A percentile compares a stretch with the other conserved stretches of the same genome.
Conservation (phyloP, 2,329 filamentous ascomycete genomes). For the Alternaria tenuissima region DNA sequence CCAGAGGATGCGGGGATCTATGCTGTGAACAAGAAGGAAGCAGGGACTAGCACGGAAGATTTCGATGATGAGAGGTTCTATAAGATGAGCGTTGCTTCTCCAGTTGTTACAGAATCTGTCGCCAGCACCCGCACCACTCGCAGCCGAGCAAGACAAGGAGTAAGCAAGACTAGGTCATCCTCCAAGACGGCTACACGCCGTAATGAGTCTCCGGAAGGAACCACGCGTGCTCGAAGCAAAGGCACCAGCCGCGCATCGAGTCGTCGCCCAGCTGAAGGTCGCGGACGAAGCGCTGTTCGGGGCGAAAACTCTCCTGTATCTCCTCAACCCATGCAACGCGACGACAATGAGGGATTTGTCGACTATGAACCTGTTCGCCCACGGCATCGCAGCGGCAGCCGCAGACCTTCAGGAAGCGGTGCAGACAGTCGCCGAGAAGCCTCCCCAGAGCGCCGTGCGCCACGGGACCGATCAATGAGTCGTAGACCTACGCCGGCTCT, state of each 20-base stretch:
- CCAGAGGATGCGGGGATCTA: slow-evolving; percentile 72
- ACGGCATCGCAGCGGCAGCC: slow-evolving; percentile 62
- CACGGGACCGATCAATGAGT: slow-evolving; percentile 49
- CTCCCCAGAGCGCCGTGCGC: slow-evolving; percentile 55
- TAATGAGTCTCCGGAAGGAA: slow-evolving; percentile 47
- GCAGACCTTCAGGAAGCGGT: slow-evolving; percentile 56
- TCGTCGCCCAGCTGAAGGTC: slow-evolving; percentile 46
- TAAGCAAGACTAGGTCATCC: slow-evolving; percentile 47
- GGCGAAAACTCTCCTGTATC: slow-evolving; percentile 76
- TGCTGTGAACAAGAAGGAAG: slow-evolving; percentile 57
- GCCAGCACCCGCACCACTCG: slow-evolving; percentile 46
- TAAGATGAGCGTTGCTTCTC: slow-evolving; percentile 50
- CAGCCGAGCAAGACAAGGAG: slow-evolving; percentile 44
- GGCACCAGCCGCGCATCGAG: slow-evolving; percentile 46
- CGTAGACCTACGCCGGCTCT: slow-evolving; percentile 40
- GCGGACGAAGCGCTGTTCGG: slow-evolving; percentile 46
- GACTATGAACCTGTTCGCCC: slow-evolving; percentile 68
- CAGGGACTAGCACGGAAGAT: slow-evolving; percentile 54
- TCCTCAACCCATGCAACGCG: slow-evolving; percentile 75
- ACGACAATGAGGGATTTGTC: slow-evolving; percentile 64
- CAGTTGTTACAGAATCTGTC: slow-evolving; percentile 48
- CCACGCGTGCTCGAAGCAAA: slow-evolving; percentile 37
- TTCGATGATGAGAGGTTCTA: slow-evolving; percentile 60
- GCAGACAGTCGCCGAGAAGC: slow-evolving; percentile 54
- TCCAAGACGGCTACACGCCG: slow-evolving; percentile 46